Conservation (phyloP, 495 filamentous ascomycete genomes). For the Apiosordaria backusii region DNA sequence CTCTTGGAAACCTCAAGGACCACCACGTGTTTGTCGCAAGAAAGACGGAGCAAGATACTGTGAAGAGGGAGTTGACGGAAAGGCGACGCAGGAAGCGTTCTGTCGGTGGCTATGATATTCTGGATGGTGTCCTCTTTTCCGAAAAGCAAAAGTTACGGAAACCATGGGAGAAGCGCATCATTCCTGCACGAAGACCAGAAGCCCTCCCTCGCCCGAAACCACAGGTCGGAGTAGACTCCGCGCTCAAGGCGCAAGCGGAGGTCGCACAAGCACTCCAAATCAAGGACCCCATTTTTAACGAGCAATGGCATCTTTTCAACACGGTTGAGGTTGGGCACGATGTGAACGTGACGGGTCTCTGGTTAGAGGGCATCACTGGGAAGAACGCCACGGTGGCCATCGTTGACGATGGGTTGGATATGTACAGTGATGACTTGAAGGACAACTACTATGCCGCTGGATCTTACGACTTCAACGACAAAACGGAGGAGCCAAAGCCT, state of each 20-base stretch:
- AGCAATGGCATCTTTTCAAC: constrained; percentile 97
- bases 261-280: constrained; percentile 67
- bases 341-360: constrained; percentile 88
- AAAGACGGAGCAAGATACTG: constrained; percentile 59
- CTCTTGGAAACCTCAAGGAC: constrained; percentile 70
- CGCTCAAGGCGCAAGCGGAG: constrained; percentile 54
- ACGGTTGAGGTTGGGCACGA: constrained; percentile 78
- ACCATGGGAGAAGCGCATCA: constrained; percentile 71
- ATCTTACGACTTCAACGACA: constrained; percentile 94
- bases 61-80: constrained; percentile 56
- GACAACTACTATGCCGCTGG: constrained; percentile 87
- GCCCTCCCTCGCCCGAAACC: constrained; percentile 18
- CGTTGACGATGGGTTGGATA: constrained; percentile 93
- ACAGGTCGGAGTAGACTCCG: constrained; percentile 41
- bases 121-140: constrained; percentile 73
- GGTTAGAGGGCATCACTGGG: constrained; percentile 89
- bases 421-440: constrained; percentile 93
- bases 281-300: constrained; percentile 80
- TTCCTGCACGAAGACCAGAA: constrained; percentile 32
- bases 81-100: constrained; percentile 58
- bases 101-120: constrained; percentile 48
- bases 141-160: constrained; percentile 75
- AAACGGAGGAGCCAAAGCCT: constrained; percentile 72
- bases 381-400: constrained; percentile 85
- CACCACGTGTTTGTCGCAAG: constrained; percentile 82